Evolutionary conservation across 257 asterid species (phyloP).

Genomic region (Solanum clarkiae): DNA sequence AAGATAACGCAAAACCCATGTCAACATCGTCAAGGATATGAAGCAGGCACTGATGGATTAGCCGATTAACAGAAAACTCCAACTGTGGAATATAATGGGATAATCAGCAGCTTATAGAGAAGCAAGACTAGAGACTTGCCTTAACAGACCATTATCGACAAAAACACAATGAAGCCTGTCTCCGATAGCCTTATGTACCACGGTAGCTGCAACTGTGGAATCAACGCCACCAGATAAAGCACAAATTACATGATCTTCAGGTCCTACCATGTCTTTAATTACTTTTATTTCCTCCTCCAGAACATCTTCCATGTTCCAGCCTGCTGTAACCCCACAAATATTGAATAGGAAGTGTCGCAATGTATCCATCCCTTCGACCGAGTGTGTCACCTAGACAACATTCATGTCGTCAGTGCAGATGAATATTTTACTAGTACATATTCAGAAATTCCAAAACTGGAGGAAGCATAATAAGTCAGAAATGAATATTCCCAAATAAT

Average conservation of each 20-base stretch:
- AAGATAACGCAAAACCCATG: neutral
- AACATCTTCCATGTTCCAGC: constrained; percentile 88
- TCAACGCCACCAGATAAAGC: constrained; percentile 98
- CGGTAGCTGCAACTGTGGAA: constrained; percentile 93
- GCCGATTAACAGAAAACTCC: neutral
- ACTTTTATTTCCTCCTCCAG: constrained; percentile 71
- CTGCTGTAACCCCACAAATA: constrained; percentile 64
- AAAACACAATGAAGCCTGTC: constrained; percentile 93
- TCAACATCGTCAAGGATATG: neutral
- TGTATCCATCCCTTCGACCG: constrained; percentile 89
- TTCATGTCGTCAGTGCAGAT: neutral
- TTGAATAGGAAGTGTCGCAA: constrained; percentile 62
- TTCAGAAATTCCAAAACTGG: neutral
- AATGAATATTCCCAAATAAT: neutral
- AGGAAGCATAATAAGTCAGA: neutral
- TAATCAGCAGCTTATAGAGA: neutral
- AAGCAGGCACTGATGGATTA: neutral
- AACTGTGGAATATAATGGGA: neutral
- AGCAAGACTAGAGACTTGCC: constrained; percentile 25
- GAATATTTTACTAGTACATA: neutral
- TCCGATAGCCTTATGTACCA: constrained; percentile 91
- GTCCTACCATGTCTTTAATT: constrained; percentile 48
- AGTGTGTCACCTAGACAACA: constrained; percentile 71
- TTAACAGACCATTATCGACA: constrained; percentile 89
- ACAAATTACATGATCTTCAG: constrained; percentile 86